These are phyloP conservation scores for Penicillium ochrochloron DNA, from an alignment of 495 filamentous ascomycete genomes.

Conservation along the genomic window DNA sequence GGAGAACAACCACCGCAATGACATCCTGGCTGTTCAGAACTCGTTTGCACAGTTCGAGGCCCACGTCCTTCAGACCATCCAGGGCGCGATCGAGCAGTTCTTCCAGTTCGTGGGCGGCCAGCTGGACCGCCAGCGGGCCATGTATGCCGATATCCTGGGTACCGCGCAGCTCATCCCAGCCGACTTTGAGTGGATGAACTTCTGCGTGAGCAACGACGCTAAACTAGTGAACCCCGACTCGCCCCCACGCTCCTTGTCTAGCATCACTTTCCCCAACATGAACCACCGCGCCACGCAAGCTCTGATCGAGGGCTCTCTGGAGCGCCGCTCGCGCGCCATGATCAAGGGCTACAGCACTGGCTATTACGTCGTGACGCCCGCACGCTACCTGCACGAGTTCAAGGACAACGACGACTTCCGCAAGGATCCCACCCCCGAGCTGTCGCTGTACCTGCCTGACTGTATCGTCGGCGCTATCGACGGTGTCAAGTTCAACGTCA, in stretches of 20 bases:
- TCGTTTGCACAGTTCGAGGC: slow-evolving; percentile 87
- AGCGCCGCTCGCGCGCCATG: slow-evolving; percentile 82
- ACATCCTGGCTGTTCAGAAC: slow-evolving; percentile 85
- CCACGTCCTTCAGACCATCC: slow-evolving; percentile 82
- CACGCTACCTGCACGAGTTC: slow-evolving; percentile 92
- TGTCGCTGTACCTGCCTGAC: slow-evolving; percentile 91
- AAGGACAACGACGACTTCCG: slow-evolving; percentile 87
- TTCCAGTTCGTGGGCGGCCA: slow-evolving; percentile 76
- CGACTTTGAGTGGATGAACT: slow-evolving; percentile 93
- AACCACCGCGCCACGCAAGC: slow-evolving; percentile 78
- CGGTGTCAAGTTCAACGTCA: slow-evolving; percentile 87
- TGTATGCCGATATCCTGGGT: slow-evolving; percentile 82
- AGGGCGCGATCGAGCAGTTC: slow-evolving; percentile 79
- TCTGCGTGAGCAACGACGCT: slow-evolving; percentile 67
- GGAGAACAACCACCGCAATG: slow-evolving; percentile 92
- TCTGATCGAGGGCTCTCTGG: slow-evolving; percentile 82
- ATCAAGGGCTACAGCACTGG: slow-evolving; percentile 75
- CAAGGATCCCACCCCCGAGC: slow-evolving; percentile 80
- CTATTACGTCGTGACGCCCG: slow-evolving; percentile 88
- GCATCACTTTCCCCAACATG: slow-evolving; percentile 86
- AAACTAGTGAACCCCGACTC: slow-evolving; percentile 80
- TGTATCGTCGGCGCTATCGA: slow-evolving; percentile 75
- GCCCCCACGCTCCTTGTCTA: slow-evolving; percentile 69
- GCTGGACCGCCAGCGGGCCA: slow-evolving; percentile 73
- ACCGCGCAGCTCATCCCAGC: slow-evolving; percentile 77